Evolutionary conservation across 2,329 filamentous ascomycete species (phyloP), one percentile per base, ranked within the genome.

Genomic region (Fusarium sp.): DNA sequence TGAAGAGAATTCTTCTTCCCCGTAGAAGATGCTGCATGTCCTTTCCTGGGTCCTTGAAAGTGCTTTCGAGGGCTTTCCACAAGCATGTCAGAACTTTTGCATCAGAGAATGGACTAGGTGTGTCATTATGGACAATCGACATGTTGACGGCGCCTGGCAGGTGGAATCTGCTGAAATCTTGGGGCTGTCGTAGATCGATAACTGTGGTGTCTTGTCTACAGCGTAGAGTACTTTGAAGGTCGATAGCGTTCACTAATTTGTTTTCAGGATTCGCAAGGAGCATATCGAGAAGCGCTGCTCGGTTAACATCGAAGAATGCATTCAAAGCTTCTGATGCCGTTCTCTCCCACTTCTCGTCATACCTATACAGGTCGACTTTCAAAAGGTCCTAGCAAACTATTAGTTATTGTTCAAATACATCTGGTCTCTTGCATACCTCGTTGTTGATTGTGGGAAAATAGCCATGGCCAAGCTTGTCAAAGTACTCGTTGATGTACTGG

Each of bases 401-500:
- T 24, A 67, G 36, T 6, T 2, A 8, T 1, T 31, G 2, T 0
- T 11, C 2, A 15, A 7, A 41, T 7, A 5, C 7, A 2, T 15
- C 10, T 13, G 4, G 13, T 22, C 38, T 13, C 15, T 12, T 2
- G 13, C 47, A 7, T 10, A 76, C 77, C 61, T 83, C 76, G n/a
- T 77, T 76, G 22, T 74, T 72, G 31, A 86, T 84, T 0, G 78
- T 71, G 3, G 78, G 80, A 67, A 87, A 87, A 42, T 81, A 72
- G 2, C 75, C 74, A 2, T 76, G 63, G 2, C 77, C 79, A 10
- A 88, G 74, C 64, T 85, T 86, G 25, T 82, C 77, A 63, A 87
- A 88, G 66, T 88, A 88, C 62, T 84, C 83, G 24, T 80, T 76
- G 40, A 88, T 80, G 57, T 88, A 88, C 68, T 88, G 85, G 61